phyloP scores from a whole-genome alignment of 345 rosid species.

The Microthlaspi erraticum region DNA sequence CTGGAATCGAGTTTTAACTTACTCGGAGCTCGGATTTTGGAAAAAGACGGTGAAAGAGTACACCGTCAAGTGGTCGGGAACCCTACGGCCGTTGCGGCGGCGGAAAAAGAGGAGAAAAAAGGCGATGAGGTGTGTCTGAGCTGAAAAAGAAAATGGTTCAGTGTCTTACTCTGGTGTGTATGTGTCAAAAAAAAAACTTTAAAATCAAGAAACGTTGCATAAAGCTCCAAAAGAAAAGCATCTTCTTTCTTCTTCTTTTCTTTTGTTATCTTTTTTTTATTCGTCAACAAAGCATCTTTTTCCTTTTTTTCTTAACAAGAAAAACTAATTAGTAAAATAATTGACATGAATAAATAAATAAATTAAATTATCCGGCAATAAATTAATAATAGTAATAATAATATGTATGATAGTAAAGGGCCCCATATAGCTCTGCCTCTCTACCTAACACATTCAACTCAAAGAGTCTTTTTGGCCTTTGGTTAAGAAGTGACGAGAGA shows the following conservation, averaged over 20 bases:
- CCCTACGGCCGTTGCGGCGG: constrained; percentile 33
- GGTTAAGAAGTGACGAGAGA: constrained; percentile 15
- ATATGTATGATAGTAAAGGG: neutral
- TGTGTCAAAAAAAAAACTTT: constrained; percentile 22
- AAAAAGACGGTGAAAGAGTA: neutral
- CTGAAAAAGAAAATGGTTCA: constrained; percentile 9
- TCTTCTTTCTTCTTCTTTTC: constrained; percentile 14
- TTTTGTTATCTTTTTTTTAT: neutral
- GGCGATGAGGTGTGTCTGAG: neutral
- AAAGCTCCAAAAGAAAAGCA: constrained; percentile 41
- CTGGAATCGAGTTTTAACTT: constrained; percentile 19
- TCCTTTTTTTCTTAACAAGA: neutral
- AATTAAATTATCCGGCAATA: no score
- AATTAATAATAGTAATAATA: neutral
- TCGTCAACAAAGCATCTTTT: neutral
- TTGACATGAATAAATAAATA: neutral
- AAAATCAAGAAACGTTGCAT: constrained; percentile 39
- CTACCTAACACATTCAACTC: constrained; percentile 22
- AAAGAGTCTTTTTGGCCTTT: constrained; percentile 1
- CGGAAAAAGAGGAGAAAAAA: neutral
- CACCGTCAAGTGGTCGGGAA: constrained; percentile 27
- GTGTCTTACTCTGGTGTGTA: constrained; percentile 11
- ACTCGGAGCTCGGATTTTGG: neutral
- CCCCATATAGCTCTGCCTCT: constrained; percentile 3
- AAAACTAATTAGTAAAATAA: neutral